These are phyloP conservation scores for Xylaria castorea DNA, from an alignment of 495 filamentous ascomycete genomes.

Conservation along the genomic window DNA sequence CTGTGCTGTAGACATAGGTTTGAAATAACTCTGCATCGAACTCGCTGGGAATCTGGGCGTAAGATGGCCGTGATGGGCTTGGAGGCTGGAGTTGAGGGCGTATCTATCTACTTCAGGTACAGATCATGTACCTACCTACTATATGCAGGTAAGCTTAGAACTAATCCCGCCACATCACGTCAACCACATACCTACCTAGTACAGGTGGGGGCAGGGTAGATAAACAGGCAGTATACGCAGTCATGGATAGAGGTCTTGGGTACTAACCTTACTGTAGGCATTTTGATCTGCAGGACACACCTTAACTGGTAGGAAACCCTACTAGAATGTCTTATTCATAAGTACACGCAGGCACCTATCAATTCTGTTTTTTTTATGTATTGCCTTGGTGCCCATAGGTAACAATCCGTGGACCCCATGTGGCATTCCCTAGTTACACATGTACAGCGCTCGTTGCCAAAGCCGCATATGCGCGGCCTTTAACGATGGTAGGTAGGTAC, in stretches of 20 bases:
- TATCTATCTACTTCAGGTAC: background rate
- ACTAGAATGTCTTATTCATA: background rate
- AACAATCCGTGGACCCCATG: background rate
- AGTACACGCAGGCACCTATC: background rate
- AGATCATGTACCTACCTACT: background rate
- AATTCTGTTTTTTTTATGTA: background rate
- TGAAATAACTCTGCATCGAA: background rate
- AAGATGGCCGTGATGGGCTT: background rate
- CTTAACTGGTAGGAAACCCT: no score
- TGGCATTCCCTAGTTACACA: background rate
- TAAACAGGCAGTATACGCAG: background rate
- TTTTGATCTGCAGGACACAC: background rate
- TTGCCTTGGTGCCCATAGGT: background rate
- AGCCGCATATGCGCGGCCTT: background rate
- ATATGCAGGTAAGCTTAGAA: background rate
- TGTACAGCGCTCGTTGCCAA: background rate
- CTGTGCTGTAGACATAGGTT: background rate
- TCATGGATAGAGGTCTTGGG: background rate
- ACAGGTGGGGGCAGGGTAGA: background rate
- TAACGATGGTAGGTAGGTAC: background rate
- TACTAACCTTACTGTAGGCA: background rate
- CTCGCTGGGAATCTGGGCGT: background rate
- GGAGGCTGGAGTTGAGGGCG: background rate
- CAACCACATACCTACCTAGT: background rate
- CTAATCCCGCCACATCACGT: conserved; percentile 15